Percentiles rank a stretch among this genome's conserved stretches.
Evolutionary conservation across 169 alveolate genomes (phyloP).

Genomic region (Hepatocystis sp.): DNA sequence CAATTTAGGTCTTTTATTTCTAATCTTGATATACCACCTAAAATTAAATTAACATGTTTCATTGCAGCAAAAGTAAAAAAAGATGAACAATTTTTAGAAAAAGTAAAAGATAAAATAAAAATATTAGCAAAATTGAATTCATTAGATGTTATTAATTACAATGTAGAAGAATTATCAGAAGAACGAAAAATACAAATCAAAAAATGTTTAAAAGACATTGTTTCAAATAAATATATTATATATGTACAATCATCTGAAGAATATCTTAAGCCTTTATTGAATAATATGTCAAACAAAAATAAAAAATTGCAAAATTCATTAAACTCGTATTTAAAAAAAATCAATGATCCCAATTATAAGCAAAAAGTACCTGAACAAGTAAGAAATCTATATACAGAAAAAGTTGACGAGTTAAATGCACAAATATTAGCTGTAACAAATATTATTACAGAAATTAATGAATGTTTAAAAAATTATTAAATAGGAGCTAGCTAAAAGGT

Average conservation of each 20-base stretch:
- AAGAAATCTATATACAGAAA: slow-evolving; percentile 83
- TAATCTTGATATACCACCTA: slow-evolving; percentile 85
- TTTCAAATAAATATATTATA: slow-evolving; percentile 76
- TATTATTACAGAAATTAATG: slow-evolving; percentile 61
- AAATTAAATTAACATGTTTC: slow-evolving; percentile 79
- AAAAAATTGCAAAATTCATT: slow-evolving; percentile 81
- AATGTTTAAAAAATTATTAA: slow-evolving; percentile 35
- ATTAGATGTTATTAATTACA: slow-evolving; percentile 41
- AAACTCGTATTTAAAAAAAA: slow-evolving; percentile 82
- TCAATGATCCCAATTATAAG: slow-evolving; percentile 86
- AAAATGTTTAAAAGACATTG: slow-evolving; percentile 74
- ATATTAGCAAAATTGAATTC: slow-evolving; percentile 64
- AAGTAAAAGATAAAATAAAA: slow-evolving; percentile 76
- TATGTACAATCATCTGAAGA: slow-evolving; percentile 79
- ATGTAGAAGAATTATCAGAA: slow-evolving; percentile 63
- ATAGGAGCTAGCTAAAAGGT: not conserved
- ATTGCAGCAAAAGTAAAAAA: slow-evolving; percentile 77
- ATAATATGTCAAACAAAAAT: slow-evolving; percentile 76
- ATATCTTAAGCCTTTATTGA: slow-evolving; percentile 77
- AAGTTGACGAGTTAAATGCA: slow-evolving; percentile 81
- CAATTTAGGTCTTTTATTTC: slow-evolving; percentile 84
- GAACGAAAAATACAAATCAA: slow-evolving; percentile 14
- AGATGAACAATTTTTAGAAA: slow-evolving; percentile 58
- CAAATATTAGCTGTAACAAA: slow-evolving; percentile 45
- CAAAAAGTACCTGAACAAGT: slow-evolving; percentile 89